Conservation (phyloP, 768 basidiomycete species). For the Trametes punicea region DNA sequence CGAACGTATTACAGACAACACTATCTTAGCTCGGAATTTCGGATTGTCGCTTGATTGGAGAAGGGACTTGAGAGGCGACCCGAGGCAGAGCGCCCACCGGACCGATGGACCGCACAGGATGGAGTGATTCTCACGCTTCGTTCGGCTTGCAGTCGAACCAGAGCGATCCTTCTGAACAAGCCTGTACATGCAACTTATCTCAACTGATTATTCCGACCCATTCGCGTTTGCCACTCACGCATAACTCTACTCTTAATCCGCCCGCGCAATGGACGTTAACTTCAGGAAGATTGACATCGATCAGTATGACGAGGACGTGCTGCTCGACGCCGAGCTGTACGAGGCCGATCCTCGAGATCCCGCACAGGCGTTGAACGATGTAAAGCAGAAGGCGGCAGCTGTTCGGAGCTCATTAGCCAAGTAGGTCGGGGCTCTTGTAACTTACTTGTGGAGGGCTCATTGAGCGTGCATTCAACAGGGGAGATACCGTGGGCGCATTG, state of each 20-base stretch:
- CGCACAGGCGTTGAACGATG: conserved; percentile 66
- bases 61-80: too few relatives aligned
- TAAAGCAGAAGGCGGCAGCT: conserved; percentile 67
- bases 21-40: too few relatives aligned
- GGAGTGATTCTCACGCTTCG: not conserved
- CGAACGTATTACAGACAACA: too few relatives aligned
- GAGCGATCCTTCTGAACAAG: not conserved
- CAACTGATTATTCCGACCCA: not conserved
- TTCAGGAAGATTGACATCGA: conserved; percentile 97
- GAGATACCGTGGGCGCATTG: conserved; percentile 74
- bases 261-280: conserved; percentile 41
- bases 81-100: not conserved
- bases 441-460: not conserved
- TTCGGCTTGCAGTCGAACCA: not conserved
- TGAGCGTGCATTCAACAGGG: conserved; percentile 41
- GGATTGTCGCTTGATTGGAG: too few relatives aligned
- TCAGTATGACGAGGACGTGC: conserved; percentile 84
- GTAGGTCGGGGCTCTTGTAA: conserved; percentile 41
- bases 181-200: not conserved
- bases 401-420: conserved; percentile 73
- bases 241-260: not conserved
- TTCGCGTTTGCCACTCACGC: not conserved
- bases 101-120: too few relatives aligned
- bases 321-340: conserved; percentile 83
- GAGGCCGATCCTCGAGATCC: conserved; percentile 82